phyloP scores from a whole-genome alignment of 1,284 basidiomycete species.

The Trichosporon inkin region DNA sequence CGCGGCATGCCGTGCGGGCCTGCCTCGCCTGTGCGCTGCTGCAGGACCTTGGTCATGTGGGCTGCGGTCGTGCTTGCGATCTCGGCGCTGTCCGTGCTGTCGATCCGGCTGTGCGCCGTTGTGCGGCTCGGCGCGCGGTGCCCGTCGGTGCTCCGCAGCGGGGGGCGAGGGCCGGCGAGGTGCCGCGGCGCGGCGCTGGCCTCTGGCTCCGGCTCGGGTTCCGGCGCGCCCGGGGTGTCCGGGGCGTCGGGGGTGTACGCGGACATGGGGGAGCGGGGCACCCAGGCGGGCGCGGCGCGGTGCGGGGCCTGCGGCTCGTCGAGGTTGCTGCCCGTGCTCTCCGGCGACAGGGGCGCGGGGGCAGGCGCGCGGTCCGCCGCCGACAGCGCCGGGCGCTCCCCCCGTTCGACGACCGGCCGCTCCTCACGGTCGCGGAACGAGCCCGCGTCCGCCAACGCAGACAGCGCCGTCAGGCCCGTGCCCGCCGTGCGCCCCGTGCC shows the following conservation, averaged over 20 bases:
- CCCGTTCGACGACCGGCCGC: neutral
- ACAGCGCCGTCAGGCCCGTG: neutral
- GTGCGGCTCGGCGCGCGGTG: no score
- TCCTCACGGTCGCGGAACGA: neutral
- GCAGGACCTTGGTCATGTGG: neutral
- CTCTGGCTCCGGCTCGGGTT: no score
- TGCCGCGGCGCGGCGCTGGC: no score
- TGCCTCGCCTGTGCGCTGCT: neutral
- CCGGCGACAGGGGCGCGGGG: neutral
- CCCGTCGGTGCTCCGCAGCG: no score
- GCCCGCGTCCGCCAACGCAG: neutral
- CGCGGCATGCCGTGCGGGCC: neutral
- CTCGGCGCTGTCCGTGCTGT: no score
- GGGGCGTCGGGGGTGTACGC: neutral
- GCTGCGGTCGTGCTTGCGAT: no score
- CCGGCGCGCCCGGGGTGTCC: no score
- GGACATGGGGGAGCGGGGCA: neutral
- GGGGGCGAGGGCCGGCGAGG: no score
- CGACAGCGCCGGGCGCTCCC: neutral
- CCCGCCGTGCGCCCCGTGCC: neutral
- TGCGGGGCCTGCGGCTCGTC: neutral
- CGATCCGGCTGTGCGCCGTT: no score
- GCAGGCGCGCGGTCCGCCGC: neutral
- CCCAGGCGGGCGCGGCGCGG: neutral
- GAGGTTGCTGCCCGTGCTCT: neutral